Base-by-base conservation (phyloP, 768 basidiomycete species). In the Boletus subcaerulescens region DNA sequence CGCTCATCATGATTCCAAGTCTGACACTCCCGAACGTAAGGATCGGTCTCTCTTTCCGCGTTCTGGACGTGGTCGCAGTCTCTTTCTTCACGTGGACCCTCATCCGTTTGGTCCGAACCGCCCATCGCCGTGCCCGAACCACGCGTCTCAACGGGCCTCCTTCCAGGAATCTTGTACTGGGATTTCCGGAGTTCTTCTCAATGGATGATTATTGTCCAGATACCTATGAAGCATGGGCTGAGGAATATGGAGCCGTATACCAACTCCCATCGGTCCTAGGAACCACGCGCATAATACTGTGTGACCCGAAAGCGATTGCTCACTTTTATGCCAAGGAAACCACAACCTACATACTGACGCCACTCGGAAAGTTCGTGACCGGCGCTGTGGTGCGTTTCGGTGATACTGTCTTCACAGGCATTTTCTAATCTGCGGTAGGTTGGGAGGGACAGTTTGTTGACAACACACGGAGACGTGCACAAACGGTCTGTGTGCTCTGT, bases 271-370 rank as follows among this genome's bases (percentile, higher is more conserved):
- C 65, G 5, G 64, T 67, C 1, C 57, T 82, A 4, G 79, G 78
- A 4, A 64, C 71, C 2, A 61, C 56, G 3, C 60, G 64, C 17
- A 60, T 81, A 17, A 59, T 80, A 4, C 53, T 83, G 8, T 70
- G 72, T 46, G 80, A 81, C 48, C 75, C 78, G 2, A 80, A 76
- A 64, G 81, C 83, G 0, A 68, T 79, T 22, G 71, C 76, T 1
- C 80, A 85, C 58, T 78, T 81, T 55, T 81, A 77, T 57, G 70
- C 80, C 3, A 75, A 67, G 55, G 82, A 84, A 55, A 81, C 82
- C 0, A 80, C 58, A n/a, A 61, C 68, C 0, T 73, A 74, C 45
- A 50, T 63, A 20, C 40, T 57, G 31, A 73, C 60, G 32, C 70
- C 60, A 42, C 59, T 64, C 18, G 60, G 20, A 38, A 50, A 59